Base-by-base conservation (phyloP, 2,329 filamentous ascomycete species). In the Rhynchosporium agropyri region DNA sequence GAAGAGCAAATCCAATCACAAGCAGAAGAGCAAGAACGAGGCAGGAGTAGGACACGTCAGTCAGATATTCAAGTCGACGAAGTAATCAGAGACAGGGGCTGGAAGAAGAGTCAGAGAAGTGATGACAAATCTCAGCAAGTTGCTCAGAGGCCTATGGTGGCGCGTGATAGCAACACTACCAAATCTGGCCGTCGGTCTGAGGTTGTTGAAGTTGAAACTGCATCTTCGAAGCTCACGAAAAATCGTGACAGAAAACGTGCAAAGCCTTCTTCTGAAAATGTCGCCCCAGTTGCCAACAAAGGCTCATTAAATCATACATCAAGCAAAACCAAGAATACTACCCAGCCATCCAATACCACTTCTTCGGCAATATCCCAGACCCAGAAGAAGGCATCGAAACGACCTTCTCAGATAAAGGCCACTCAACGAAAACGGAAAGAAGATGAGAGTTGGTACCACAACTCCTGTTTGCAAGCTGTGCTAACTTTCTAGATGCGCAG, bases 181-280 rank as follows among this genome's bases (percentile, higher is more conserved):
- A 60, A 55, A 46, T n/a, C 53, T 36, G n/a, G 51, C 59, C 55
- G 56, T 42, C 59, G 36, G 20, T 60, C 58, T 9, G 58, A 60
- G 43, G 46, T 60, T 20, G 38, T 68, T 55, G 64, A 61, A 48
- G 58, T 68, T 12, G 65, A 70, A 60, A 60, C 62, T 15, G 70
- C 69, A 58, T 65, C 68, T 20, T 72, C 70, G 45, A 61, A 60
- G 29, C 62, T 70, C 43, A 65, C 58, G 28, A 68, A 63, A 53
- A 46, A 43, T 29, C 62, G 55, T 20, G 60, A 13, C 5, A n/a
- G 6, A n/a, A 62, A 62, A 20, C 36, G 8, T 53, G 54, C 42
- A 5, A 62, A 60, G 29, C 3, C 40, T 15, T 10, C 29, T 29
- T 43, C 45, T 20, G 7, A n/a, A 9, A 61, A 12, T 59, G 20